Conservation (phyloP, 495 filamentous ascomycete species). For the Acidiella bohemica region DNA sequence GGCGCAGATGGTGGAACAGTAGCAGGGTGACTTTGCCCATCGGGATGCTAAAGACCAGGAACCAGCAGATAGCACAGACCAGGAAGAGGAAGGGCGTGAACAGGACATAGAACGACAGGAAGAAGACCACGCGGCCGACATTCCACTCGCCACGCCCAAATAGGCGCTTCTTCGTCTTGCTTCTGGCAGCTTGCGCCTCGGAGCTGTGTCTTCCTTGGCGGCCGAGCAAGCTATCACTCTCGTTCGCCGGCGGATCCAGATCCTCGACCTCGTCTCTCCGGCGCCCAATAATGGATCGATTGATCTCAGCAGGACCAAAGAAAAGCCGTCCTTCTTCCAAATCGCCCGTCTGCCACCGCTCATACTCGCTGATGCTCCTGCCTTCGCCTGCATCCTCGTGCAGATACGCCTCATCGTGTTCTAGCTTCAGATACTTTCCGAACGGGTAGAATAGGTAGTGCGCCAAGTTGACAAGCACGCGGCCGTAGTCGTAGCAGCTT, state of each 20-base stretch:
- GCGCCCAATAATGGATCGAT: slow-evolving; percentile 72
- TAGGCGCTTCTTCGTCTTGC: slow-evolving; percentile 66
- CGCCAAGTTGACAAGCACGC: slow-evolving; percentile 69
- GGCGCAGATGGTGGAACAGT: slow-evolving; percentile 78
- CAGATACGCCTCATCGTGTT: slow-evolving; percentile 84
- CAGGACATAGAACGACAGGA: slow-evolving; percentile 88
- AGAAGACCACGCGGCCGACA: slow-evolving; percentile 85
- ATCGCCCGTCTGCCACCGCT: slow-evolving; percentile 97
- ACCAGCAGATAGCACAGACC: slow-evolving; percentile 82
- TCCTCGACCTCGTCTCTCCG: slow-evolving; percentile 74
- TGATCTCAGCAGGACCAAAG: slow-evolving; percentile 69
- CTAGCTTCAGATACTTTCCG: slow-evolving; percentile 83
- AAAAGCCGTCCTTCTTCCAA: slow-evolving; percentile 89
- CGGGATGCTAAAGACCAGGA: slow-evolving; percentile 93
- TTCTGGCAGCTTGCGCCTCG: slow-evolving; percentile 32
- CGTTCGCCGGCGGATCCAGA: slow-evolving; percentile 46
- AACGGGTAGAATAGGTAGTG: slow-evolving; percentile 91
- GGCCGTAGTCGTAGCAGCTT: slow-evolving; percentile 74
- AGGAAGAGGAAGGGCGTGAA: slow-evolving; percentile 79
- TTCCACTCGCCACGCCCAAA: slow-evolving; percentile 97
- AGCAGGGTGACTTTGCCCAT: slow-evolving; percentile 94
- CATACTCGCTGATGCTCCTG: slow-evolving; percentile 97
- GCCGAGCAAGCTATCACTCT: slow-evolving; percentile 81
- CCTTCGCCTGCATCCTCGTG: slow-evolving; percentile 98
- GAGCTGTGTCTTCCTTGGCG: slow-evolving; percentile 37